These are phyloP conservation scores for Fusarium chlamydosporum DNA, from an alignment of 2,329 filamentous ascomycete genomes.

Conservation along the genomic window DNA sequence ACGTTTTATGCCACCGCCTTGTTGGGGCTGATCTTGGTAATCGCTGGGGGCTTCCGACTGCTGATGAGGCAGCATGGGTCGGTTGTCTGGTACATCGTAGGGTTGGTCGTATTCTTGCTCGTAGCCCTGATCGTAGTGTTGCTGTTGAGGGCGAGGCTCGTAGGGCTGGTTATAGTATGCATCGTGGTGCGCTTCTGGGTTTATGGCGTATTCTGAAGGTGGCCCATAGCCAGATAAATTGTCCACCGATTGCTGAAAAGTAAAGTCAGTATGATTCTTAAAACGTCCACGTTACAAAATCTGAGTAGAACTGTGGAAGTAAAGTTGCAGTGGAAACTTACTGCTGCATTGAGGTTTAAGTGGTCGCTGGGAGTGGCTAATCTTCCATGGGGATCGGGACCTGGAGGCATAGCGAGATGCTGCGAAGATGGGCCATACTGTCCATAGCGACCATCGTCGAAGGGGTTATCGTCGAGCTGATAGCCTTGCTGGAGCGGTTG, in stretches of 20 bases:
- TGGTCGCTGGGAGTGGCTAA: conserved; percentile 77
- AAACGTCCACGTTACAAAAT: not conserved
- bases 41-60: conserved; percentile 62
- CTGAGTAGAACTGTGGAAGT: not conserved
- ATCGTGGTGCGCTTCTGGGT: conserved; percentile 79
- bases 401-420: conserved; percentile 52
- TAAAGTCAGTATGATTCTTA: conserved; percentile 24
- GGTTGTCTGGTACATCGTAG: conserved; percentile 78
- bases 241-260: conserved; percentile 65
- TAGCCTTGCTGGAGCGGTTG: conserved; percentile 81
- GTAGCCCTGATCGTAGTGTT: conserved; percentile 82
- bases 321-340: conserved; percentile 61
- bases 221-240: conserved; percentile 64
- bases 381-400: conserved; percentile 51
- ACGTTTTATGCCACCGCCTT: conserved; percentile 74
- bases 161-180: conserved; percentile 36
- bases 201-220: conserved; percentile 77
- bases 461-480: conserved; percentile 81
- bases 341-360: conserved; percentile 86
- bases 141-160: conserved; percentile 25
- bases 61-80: conserved; percentile 81
- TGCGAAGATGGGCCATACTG: conserved; percentile 51
- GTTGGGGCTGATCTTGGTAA: conserved; percentile 62
- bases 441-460: conserved; percentile 79
- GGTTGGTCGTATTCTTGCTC: conserved; percentile 74